A percentile compares a stretch with the other conserved stretches of the same genome.
These are phyloP conservation scores for Pseudisothecium myosuroides DNA, from an alignment of 225 moss, liverwort and hornwort genomes.

Conservation along the genomic window DNA sequence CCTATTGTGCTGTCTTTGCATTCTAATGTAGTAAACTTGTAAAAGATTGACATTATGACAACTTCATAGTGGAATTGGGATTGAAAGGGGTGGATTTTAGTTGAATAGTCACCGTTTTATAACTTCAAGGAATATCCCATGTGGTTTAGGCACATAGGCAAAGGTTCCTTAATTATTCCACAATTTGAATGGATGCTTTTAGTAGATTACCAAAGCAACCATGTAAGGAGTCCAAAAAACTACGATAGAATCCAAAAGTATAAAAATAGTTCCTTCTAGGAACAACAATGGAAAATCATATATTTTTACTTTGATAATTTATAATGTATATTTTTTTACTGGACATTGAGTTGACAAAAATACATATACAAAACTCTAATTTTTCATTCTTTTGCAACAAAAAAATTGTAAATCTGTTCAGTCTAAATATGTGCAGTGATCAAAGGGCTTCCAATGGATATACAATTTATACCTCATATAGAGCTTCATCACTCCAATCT, in stretches of 20 bases:
- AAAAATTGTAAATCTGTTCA: neutral
- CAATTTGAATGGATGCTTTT: neutral
- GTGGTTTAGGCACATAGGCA: accelerated
- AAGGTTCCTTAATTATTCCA: too few relatives aligned
- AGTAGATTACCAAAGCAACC: neutral
- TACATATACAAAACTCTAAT: neutral
- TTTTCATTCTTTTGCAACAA: accelerated
- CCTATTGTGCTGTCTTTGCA: neutral
- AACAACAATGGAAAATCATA: neutral
- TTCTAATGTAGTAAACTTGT: neutral
- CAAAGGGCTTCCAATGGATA: neutral
- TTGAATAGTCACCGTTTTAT: neutral
- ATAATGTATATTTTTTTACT: accelerated
- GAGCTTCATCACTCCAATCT: too few relatives aligned
- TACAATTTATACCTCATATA: neutral
- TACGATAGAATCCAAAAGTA: accelerated
- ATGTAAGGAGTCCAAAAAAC: accelerated
- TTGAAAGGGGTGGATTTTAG: neutral
- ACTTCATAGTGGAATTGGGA: neutral
- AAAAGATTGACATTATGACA: neutral
- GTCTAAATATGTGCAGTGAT: accelerated
- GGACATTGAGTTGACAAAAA: accelerated
- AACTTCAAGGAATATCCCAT: neutral
- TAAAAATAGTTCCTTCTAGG: accelerated
- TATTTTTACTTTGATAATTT: accelerated